Evolutionary conservation across 441 rosid genomes (phyloP), one percentile per base, ranked within the genome.

Genomic region (Pelargonium citronellum): DNA sequence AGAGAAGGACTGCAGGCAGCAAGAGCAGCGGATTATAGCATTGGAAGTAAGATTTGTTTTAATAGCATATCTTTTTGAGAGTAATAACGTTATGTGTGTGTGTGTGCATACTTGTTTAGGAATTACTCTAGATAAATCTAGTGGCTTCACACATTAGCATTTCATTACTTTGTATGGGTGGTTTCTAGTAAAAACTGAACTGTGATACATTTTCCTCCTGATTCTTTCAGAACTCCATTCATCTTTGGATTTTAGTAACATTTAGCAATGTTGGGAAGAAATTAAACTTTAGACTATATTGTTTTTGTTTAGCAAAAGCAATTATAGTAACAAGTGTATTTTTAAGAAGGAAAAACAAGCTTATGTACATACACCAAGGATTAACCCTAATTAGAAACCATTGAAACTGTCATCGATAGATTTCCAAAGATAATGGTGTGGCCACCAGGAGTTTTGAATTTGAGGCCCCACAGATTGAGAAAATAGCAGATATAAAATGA

Each of bases 1-100:
- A 91, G 98, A 85, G 98, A 95, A 84, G 98, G 99, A 43, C 82
- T 92, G 75, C 99, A 92, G 84, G 99, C 99, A 75, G 98, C 98
- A 41, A 89, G 97, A 78, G 99, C 99, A 66, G 98, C 98, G 66
- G 99, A 95, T 80, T 92, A 95, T 79, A 91, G 97, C 75, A 90
- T 91, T 75, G 99, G 98, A 76, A 90, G 98, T 95, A 88, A 90
- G 87, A 74, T 60, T 30, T 44, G 22, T 61, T 13, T 13, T 30
- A 17, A 13, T 60, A 30, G 6, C 11, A 27, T 34, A n/a, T 7
- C 24, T 24, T 5, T 63, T 27, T 63, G 37, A 30, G 37, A 30
- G 37, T 30, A 5, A 4, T 1, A 12, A 30, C 34, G 43, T 64
- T 13, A 13, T 64, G 46, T 12, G 17, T 64, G 46, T 13, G 20